phyloP scores from a whole-genome alignment of 768 basidiomycete genomes.

The Exsudoporus frostii region DNA sequence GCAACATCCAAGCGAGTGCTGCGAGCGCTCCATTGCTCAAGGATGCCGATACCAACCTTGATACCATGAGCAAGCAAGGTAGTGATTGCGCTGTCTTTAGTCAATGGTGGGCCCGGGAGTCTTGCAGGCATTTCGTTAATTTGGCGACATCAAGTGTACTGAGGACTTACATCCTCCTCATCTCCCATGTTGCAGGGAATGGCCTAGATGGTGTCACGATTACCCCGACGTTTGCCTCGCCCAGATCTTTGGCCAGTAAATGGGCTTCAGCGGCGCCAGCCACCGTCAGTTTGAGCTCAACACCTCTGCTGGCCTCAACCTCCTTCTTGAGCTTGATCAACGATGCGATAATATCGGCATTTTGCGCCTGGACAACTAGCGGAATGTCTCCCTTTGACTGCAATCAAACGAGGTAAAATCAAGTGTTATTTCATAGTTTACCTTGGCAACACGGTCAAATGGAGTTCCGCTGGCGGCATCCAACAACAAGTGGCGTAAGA shows the following conservation, averaged over 20 bases:
- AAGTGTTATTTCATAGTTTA: slow-evolving; percentile 15
- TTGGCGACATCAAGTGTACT: background rate
- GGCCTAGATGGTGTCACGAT: slow-evolving; percentile 65
- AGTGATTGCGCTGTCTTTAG: slow-evolving; percentile 50
- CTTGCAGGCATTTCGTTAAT: slow-evolving; percentile 17
- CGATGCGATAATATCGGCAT: slow-evolving; percentile 80
- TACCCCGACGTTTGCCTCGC: slow-evolving; percentile 63
- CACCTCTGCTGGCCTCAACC: slow-evolving; percentile 46
- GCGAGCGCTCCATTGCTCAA: slow-evolving; percentile 67
- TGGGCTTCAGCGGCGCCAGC: slow-evolving; percentile 68
- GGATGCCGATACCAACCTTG: slow-evolving; percentile 64
- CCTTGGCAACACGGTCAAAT: slow-evolving; percentile 47
- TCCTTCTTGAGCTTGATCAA: slow-evolving; percentile 68
- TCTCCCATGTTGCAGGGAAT: slow-evolving; percentile 74
- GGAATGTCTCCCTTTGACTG: slow-evolving; percentile 58
- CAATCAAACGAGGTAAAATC: background rate
- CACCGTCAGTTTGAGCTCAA: slow-evolving; percentile 54
- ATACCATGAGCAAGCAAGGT: slow-evolving; percentile 67
- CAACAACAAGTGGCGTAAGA: slow-evolving; percentile 63
- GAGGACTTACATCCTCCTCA: slow-evolving; percentile 32
- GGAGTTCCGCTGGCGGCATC: slow-evolving; percentile 16
- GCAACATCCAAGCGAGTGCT: slow-evolving; percentile 77
- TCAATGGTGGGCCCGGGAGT: slow-evolving; percentile 31
- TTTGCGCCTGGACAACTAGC: slow-evolving; percentile 70
- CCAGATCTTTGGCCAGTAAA: slow-evolving; percentile 70